These are phyloP conservation scores for Pseudopediastrum boryanum DNA, from an alignment of 139 green algal species.

Conservation along the genomic window DNA sequence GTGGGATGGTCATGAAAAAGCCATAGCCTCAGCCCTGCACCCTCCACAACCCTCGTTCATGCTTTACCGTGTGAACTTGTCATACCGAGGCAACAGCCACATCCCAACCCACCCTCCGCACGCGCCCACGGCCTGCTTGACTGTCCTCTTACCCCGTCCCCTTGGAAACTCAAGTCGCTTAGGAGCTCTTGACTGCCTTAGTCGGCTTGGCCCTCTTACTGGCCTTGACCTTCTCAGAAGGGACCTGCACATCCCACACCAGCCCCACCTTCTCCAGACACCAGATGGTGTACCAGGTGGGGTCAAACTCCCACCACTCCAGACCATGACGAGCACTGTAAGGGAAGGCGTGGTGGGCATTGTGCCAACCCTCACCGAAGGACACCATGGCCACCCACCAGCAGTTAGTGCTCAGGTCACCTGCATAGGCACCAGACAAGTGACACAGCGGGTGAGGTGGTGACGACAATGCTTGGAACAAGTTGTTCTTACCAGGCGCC, in stretches of 20 bases:
- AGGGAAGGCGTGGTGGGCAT: constrained; percentile 85
- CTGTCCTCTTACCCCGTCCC: too few species aligned
- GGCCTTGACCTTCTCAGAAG: background rate
- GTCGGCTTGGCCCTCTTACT: too few species aligned
- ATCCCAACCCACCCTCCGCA: too few species aligned
- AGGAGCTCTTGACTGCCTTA: too few species aligned
- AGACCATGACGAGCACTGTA: constrained; percentile 66
- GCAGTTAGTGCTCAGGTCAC: constrained; percentile 78
- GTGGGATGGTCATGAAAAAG: too few species aligned
- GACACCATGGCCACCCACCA: constrained; percentile 73
- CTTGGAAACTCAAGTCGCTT: too few species aligned
- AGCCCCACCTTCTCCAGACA: constrained; percentile 59
- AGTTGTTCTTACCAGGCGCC: too few species aligned
- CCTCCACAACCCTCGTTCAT: too few species aligned
- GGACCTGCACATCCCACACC: constrained; percentile 63
- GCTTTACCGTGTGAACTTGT: too few species aligned
- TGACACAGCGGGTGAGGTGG: background rate
- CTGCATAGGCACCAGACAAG: background rate
- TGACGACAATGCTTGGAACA: background rate
- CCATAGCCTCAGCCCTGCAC: too few species aligned
- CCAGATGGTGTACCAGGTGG: constrained; percentile 67
- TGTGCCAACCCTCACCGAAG: constrained; percentile 87
- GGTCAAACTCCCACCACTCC: constrained; percentile 68
- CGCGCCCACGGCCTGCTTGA: too few species aligned
- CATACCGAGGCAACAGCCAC: too few species aligned